A percentile compares a stretch with the other conserved stretches of the same genome.
Evolutionary conservation across 768 basidiomycete genomes (phyloP).

Genomic region (Rhodotorula diobovata): DNA sequence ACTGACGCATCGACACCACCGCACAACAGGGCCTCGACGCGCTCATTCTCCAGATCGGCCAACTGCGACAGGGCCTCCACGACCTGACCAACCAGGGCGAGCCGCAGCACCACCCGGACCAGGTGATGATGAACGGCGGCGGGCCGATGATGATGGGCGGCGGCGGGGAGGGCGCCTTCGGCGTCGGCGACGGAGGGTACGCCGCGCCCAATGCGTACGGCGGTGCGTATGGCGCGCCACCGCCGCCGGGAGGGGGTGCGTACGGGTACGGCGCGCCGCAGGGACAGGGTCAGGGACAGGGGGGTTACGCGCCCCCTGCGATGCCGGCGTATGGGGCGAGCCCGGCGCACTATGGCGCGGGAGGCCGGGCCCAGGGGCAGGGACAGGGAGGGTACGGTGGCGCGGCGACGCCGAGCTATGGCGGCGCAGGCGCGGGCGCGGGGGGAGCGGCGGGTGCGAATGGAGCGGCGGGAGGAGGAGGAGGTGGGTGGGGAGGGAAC

Average conservation of each 20-base stretch:
- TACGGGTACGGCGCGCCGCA: not conserved
- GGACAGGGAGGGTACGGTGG: not conserved
- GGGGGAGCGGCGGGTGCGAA: no score
- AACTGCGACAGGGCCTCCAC: constrained; percentile 34
- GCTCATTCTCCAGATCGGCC: constrained; percentile 39
- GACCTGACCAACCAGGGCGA: constrained; percentile 26
- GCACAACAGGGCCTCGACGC: constrained; percentile 40
- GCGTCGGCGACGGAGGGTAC: constrained; percentile 9
- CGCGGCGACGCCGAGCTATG: not conserved
- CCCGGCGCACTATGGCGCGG: not conserved
- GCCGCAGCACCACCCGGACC: not conserved
- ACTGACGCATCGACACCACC: not conserved
- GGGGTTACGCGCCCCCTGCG: not conserved
- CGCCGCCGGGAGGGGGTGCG: not conserved
- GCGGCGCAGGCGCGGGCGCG: no score
- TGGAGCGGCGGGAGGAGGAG: no score
- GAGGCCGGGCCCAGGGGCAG: not conserved
- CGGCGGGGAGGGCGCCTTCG: not conserved
- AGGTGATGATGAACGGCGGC: not conserved
- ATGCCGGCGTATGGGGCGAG: not conserved
- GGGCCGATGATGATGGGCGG: not conserved
- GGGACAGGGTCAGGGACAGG: no score
- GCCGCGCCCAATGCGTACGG: not conserved
- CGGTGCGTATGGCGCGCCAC: not conserved
- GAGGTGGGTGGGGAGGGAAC: not conserved